Conservation (phyloP, 1,139 yeast genomes). For the Hanseniaspora uvarum region DNA sequence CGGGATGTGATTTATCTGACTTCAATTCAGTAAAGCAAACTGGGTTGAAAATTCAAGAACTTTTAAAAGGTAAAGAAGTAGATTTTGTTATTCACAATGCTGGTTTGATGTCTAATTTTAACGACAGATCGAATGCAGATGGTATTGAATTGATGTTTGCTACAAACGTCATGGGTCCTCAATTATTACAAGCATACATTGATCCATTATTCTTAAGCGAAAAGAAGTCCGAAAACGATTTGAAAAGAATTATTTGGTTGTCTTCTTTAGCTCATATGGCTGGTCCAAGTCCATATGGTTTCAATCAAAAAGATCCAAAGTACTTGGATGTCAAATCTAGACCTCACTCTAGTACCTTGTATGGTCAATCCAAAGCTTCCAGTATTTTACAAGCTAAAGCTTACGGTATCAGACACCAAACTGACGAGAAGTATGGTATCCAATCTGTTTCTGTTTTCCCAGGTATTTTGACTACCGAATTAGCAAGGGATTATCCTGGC, state of each 20-base stretch:
- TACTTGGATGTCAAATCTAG: slow-evolving; percentile 26
- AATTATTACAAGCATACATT: slow-evolving; percentile 38
- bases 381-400: slow-evolving; percentile 37
- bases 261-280: slow-evolving; percentile 36
- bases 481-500: slow-evolving; percentile 32
- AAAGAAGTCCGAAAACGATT: slow-evolving; percentile 18
- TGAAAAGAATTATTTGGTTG: slow-evolving; percentile 40
- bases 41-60: slow-evolving; percentile 30
- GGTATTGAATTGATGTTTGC: slow-evolving; percentile 43
- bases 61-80: slow-evolving; percentile 24
- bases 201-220: slow-evolving; percentile 36
- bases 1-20: slow-evolving; percentile 38
- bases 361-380: slow-evolving; percentile 43
- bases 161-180: slow-evolving; percentile 43
- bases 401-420: slow-evolving; percentile 35
- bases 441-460: slow-evolving; percentile 40
- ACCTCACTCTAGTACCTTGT: slow-evolving; percentile 22
- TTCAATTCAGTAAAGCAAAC: slow-evolving; percentile 38
- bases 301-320: slow-evolving; percentile 35
- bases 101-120: slow-evolving; percentile 40
- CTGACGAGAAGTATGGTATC: slow-evolving; percentile 29
- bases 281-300: slow-evolving; percentile 35
- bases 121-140: slow-evolving; percentile 34
- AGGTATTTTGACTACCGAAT: slow-evolving; percentile 38
- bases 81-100: slow-evolving; percentile 45